A percentile compares a stretch with the other conserved stretches of the same genome.
These are phyloP conservation scores for Coelastrella sp. DNA, from an alignment of 139 green algal genomes.

Conservation along the genomic window DNA sequence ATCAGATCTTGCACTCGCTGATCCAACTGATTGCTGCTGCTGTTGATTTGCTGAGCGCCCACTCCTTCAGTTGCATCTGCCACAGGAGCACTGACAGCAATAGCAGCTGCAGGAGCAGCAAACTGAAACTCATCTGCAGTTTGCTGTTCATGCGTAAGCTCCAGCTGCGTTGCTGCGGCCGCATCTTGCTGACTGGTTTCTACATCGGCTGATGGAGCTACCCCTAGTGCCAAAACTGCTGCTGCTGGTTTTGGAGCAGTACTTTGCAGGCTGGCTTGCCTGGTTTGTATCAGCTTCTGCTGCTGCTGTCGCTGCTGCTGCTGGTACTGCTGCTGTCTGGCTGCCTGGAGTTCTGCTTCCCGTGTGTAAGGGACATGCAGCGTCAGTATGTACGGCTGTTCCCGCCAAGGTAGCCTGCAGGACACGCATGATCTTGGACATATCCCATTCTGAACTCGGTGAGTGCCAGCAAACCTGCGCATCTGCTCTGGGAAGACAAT, in stretches of 20 bases:
- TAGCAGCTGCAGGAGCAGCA: background rate
- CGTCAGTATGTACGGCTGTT: conserved; percentile 68
- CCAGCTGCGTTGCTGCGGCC: background rate
- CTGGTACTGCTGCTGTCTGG: conserved; percentile 9
- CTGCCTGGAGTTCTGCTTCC: conserved; percentile 30
- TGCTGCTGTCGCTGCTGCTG: background rate
- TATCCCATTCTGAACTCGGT: no score
- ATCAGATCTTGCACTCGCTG: conserved; percentile 39
- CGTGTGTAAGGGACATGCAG: conserved; percentile 66
- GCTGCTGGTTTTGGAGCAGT: conserved; percentile 2
- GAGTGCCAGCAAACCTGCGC: no score
- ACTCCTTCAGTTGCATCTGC: background rate
- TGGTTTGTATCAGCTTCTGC: background rate
- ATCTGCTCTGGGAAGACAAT: no score
- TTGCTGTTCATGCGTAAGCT: background rate
- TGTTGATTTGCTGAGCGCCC: background rate
- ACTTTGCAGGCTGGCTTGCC: background rate
- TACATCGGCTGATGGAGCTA: no score
- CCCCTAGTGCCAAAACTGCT: background rate
- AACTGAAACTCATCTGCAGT: background rate
- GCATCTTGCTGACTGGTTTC: background rate
- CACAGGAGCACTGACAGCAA: background rate
- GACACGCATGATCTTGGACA: background rate
- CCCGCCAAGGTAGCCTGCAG: conserved; percentile 67
- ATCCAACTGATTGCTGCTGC: background rate